phyloP scores from a whole-genome alignment of 768 basidiomycete genomes.

The Tulasnella sp. region DNA sequence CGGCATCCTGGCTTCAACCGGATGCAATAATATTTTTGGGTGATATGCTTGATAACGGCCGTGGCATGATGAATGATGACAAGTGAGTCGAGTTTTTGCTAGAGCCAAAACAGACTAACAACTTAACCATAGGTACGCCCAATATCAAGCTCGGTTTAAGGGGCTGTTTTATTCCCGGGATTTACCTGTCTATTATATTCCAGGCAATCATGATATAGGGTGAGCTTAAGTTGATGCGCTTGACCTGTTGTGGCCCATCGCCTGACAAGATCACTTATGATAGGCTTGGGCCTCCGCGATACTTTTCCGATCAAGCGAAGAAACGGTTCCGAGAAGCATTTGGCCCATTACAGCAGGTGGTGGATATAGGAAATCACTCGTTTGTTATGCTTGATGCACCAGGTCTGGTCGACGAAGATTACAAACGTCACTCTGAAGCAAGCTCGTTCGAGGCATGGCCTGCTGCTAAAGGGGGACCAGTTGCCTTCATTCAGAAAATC shows the following conservation, averaged over 20 bases:
- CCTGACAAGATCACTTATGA: slow-evolving; percentile 21
- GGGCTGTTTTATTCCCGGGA: slow-evolving; percentile 48
- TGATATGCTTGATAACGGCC: slow-evolving; percentile 84
- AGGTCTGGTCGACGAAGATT: slow-evolving; percentile 61
- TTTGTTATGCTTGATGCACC: slow-evolving; percentile 62
- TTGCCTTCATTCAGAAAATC: slow-evolving; percentile 26
- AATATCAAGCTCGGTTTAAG: slow-evolving; percentile 53
- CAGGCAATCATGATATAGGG: slow-evolving; percentile 89
- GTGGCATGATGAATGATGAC: slow-evolving; percentile 43
- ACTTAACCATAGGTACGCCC: slow-evolving; percentile 46
- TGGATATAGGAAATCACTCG: slow-evolving; percentile 54
- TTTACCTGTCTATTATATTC: slow-evolving; percentile 48
- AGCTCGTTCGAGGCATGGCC: slow-evolving; percentile 33
- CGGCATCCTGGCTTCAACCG: slow-evolving; percentile 43
- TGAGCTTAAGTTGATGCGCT: slow-evolving; percentile 25
- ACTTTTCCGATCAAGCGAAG: slow-evolving; percentile 36
- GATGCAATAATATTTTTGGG: slow-evolving; percentile 74
- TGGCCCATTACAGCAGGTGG: slow-evolving; percentile 49
- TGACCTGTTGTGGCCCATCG: slow-evolving; percentile 15
- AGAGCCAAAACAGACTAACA: not conserved
- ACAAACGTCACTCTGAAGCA: slow-evolving; percentile 33
- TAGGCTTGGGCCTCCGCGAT: slow-evolving; percentile 37
- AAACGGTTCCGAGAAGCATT: slow-evolving; percentile 62
- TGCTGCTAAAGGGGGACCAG: slow-evolving; percentile 26
- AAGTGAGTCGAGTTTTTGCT: slow-evolving; percentile 45